Base-by-base conservation (phyloP, 148 eudicot species). In the Gaultheria prostrata region DNA sequence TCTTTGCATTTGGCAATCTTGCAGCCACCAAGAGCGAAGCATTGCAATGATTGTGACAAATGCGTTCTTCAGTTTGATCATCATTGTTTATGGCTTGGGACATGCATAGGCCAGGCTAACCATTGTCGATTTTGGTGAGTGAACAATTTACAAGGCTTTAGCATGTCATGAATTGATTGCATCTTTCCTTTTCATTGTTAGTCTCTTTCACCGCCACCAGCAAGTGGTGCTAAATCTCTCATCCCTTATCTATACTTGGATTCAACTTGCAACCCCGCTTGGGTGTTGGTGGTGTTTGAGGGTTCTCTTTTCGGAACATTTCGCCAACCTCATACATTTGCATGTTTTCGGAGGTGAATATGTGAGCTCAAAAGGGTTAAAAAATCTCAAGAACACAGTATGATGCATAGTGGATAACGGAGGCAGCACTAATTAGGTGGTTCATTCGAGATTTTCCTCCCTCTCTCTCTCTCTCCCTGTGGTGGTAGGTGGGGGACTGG, bases 61-160 rank as follows among this genome's bases (percentile, higher is more conserved):
- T 97, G 99, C 51, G 94, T 97, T 80, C 97, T 97, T 90, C 99
- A 97, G 86, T 97, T 97, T 87, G 99, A 97, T 87, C 99, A 97
- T 89, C 99, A 97, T 82, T 97, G 99, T 89, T 95, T 92, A 87
- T 97, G 99, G 99, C 95, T 97, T 82, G 99, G 99, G 80, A 94
- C 95, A 50, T 97, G 99, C 91, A 87, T 97, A 82, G 99, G 99
- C 63, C 97, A 91, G 92, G 93, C 92, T 32, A 97, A 97, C 85
- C 99, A 97, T 86, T 92, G 99, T 84, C 92, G 93, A 49, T 97
- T 97, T 90, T 97, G 99, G 99, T 94, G 84, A 89, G 97, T 89
- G 20, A 72, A 77, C 69, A 35, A 57, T 11, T 6, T 79, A 39
- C 10, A 11, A 57, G 71, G 8, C 24, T 57, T 33, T 56, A 57